These are phyloP conservation scores for Hsuehochloa calcarea DNA, from an alignment of 176 grass and related monocot species.

Conservation along the genomic window DNA sequence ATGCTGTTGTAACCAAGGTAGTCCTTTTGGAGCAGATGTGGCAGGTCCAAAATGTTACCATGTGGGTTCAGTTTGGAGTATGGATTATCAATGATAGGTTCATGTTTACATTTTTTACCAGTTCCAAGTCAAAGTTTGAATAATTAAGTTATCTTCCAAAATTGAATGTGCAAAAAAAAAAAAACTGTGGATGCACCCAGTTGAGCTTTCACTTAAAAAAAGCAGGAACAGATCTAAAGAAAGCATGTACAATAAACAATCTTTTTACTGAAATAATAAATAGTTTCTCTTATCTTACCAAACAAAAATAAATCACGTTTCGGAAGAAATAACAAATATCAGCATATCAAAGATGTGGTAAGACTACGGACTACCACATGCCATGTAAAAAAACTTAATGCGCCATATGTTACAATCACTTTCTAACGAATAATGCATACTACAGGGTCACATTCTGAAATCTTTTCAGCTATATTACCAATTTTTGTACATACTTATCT, in stretches of 20 bases:
- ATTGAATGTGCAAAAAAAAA: background rate
- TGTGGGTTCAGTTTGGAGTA: background rate
- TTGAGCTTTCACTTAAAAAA: background rate
- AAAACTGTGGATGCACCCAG: background rate
- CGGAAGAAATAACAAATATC: background rate
- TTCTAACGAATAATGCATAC: background rate
- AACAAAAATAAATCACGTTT: background rate
- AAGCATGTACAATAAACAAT: background rate
- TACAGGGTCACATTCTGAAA: background rate
- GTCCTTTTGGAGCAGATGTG: background rate
- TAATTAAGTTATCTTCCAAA: background rate
- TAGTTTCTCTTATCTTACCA: background rate
- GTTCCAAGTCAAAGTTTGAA: background rate
- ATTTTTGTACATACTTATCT: background rate
- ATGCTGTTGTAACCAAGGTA: background rate
- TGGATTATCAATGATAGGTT: background rate
- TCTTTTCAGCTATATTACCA: background rate
- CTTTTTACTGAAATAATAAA: background rate
- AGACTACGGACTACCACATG: conserved; percentile 1
- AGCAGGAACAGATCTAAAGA: background rate
- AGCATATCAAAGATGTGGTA: background rate
- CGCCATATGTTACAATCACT: background rate
- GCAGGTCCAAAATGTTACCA: background rate
- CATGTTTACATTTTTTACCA: background rate
- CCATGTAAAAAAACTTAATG: background rate